Conservation (phyloP, 108 stramenopile species). For the Seminavis robusta region DNA sequence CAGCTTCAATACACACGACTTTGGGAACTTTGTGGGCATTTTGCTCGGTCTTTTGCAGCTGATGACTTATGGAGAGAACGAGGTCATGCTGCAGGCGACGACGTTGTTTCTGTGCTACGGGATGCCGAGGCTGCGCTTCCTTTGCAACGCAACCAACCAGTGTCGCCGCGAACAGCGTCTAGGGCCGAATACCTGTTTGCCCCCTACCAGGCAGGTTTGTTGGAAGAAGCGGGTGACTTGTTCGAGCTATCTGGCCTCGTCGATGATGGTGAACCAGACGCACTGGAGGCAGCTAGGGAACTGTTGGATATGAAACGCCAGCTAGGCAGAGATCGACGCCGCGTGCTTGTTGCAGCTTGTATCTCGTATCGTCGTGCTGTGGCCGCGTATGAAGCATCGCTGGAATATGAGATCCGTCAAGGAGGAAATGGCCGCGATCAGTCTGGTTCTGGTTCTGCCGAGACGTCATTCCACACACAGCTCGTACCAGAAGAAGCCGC, state of each 20-base stretch:
- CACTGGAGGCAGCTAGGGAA: slow-evolving; percentile 34
- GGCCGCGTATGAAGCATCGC: slow-evolving; percentile 31
- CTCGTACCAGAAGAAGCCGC: background rate
- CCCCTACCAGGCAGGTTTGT: no score
- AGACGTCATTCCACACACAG: background rate
- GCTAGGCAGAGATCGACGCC: slow-evolving; percentile 61
- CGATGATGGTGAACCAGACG: background rate
- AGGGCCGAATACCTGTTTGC: no score
- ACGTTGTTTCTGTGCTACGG: slow-evolving; percentile 49
- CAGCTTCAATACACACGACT: slow-evolving; percentile 72
- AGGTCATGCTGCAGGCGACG: slow-evolving; percentile 71
- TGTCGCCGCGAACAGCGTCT: no score
- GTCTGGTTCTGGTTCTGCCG: background rate
- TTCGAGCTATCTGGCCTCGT: slow-evolving; percentile 12
- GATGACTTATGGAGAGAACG: slow-evolving; percentile 77
- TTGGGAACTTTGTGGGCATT: slow-evolving; percentile 86
- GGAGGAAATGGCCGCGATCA: background rate
- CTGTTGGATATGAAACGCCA: slow-evolving; percentile 47
- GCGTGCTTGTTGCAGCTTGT: slow-evolving; percentile 73
- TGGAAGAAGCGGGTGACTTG: slow-evolving; percentile 4
- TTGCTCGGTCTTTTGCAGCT: slow-evolving; percentile 81
- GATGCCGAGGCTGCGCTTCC: slow-evolving; percentile 49
- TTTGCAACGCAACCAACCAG: no score
- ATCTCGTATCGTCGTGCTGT: slow-evolving; percentile 67
- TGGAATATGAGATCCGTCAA: no score